Conservation (phyloP, 805 yeast genomes). For the Kluyveromyces siamensis region DNA sequence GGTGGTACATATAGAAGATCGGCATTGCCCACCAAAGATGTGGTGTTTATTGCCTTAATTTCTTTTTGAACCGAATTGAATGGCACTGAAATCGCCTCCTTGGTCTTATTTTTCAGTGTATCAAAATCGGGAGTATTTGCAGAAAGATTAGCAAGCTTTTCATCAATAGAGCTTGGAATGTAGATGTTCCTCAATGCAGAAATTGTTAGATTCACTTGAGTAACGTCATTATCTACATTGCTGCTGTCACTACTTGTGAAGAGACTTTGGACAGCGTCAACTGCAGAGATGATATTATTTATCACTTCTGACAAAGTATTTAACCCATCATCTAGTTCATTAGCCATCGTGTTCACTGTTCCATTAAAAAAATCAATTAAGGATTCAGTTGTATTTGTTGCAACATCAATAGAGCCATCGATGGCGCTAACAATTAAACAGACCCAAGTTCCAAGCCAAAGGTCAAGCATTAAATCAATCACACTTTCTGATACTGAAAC, state of each 20-base stretch:
- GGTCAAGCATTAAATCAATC: conserved; percentile 54
- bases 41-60: conserved; percentile 28
- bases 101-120: conserved; percentile 51
- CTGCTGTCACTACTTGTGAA: conserved; percentile 39
- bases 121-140: conserved; percentile 56
- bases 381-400: conserved; percentile 61
- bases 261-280: conserved; percentile 43
- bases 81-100: conserved; percentile 46
- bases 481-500: conserved; percentile 52
- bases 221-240: conserved; percentile 28
- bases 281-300: conserved; percentile 44
- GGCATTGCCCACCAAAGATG: conserved; percentile 15
- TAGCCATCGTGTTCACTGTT: conserved; percentile 45
- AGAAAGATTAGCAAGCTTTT: conserved; percentile 42
- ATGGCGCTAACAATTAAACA: conserved; percentile 72
- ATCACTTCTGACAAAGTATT: conserved; percentile 49
- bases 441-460: conserved; percentile 78
- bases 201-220: conserved; percentile 51
- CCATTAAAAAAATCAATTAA: conserved; percentile 53
- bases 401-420: conserved; percentile 62
- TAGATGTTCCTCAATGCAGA: conserved; percentile 44
- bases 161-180: conserved; percentile 59
- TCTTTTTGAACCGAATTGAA: conserved; percentile 40
- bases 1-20: conserved; percentile 35
- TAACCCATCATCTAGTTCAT: conserved; percentile 59